Evolutionary conservation across 1,284 basidiomycete genomes (phyloP), one percentile per base, ranked within the genome.

Genomic region (Mycosarcoma maydis): DNA sequence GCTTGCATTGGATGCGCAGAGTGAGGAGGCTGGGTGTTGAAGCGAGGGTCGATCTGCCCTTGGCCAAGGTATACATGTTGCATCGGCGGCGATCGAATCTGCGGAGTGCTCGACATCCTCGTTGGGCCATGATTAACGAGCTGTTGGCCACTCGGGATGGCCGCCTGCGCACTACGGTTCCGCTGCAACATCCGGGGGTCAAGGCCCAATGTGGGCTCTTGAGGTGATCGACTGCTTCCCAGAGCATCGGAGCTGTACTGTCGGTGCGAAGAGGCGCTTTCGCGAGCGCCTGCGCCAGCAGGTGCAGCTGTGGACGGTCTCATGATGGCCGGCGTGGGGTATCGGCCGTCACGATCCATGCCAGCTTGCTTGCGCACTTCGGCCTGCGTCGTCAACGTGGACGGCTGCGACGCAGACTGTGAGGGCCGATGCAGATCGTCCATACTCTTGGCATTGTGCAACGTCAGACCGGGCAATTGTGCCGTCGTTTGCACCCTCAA

Each of bases 381-480:
- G 23, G 50, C 48, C 44, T 53, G 42, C 43, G 56, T 39, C 1
- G 66, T 44, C 59, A 52, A 47, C 4, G 58, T 37, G 17, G 58
- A 41, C 4, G 56, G 19, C 37, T 54, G 58, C 3, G 47, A 30
- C n/a, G 62, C 29, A 16, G 37, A 32, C 19, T 49, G 52, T n/a
- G 47, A 17, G 17, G 59, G 22, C 42, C 55, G 45, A 37, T 59
- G 62, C 29, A 74, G 47, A 43, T 74, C 69, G 14, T 74, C 72
- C 68, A 74, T 64, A 48, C 72, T 74, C 17, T 49, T 43, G 20
- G 70, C 59, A 40, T 60, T 74, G 50, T 74, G 68, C 27, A 71
- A 24, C 7, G 54, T 66, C 16, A 71, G 27, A 14, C n/a, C 30
- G 3, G 48, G 37, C 24, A 54, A 29, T 24, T 40, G 48, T 13